A percentile compares a stretch with the other conserved stretches of the same genome.
Evolutionary conservation across 208 protist species (phyloP).

Genomic region (Trypanosoma avium): DNA sequence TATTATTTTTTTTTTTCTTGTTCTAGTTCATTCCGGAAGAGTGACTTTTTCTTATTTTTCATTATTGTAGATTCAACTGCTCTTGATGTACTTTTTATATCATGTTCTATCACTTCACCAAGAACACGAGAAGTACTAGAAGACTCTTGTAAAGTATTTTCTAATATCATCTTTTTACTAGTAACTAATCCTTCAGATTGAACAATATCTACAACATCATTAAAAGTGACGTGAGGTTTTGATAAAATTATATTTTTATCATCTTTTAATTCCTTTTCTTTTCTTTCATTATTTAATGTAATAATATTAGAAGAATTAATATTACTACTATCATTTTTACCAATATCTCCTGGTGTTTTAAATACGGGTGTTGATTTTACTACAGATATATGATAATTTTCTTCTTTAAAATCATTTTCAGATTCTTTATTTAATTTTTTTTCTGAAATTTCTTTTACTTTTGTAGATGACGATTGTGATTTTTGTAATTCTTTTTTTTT

Average conservation of each 20-base stretch:
- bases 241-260: background rate
- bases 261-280: background rate
- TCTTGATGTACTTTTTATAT: background rate
- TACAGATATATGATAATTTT: no score
- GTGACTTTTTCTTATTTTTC: constrained; percentile 55
- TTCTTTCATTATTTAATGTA: no score
- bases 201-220: constrained; percentile 29
- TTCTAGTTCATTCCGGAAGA: constrained; percentile 41
- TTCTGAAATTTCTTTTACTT: background rate
- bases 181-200: background rate
- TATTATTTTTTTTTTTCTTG: constrained; percentile 1
- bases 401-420: no score
- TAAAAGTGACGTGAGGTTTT: constrained; percentile 39
- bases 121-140: constrained; percentile 19
- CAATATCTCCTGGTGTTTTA: constrained; percentile 49
- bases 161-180: background rate
- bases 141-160: background rate
- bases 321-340: background rate
- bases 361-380: no score
- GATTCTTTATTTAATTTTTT: no score
- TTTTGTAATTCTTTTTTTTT: constrained; percentile 3
- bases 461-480: background rate
- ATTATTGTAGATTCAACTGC: background rate
- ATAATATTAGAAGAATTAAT: no score
- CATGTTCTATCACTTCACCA: constrained; percentile 60